Evolutionary conservation across 805 yeast species (phyloP), one percentile per base, ranked within the genome.

Genomic region (Maudiozyma saulgeensis): DNA sequence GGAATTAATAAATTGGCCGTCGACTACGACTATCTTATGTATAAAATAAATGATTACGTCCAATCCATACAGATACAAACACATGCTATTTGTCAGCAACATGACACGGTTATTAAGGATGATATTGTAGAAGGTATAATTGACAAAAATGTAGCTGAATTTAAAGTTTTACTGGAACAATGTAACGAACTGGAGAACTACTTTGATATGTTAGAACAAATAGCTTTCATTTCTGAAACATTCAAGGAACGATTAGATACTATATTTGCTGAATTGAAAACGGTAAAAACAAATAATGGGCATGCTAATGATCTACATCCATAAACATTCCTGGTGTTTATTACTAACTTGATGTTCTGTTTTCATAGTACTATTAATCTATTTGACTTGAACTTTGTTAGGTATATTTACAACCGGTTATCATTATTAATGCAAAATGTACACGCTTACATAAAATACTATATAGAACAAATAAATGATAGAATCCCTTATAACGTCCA

Each of bases 21-120:
- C 23, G 76, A 75, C 47, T 84, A 77, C 60, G 91, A 85, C 56
- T 81, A 82, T 56, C 63, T 85, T 39, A 61, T 84, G 60, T 81
- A 70, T 66, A 79, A 78, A 59, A 81, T 85, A 46, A 73, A 75
- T 43, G 85, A 80, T 52, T 73, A 75, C 47, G 73, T 84, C 6
- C 65, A 72, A 21, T 66, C 70, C 2, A 62, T 81, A 23, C 71
- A 79, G 7, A 74, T 76, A 51, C 57, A 74, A 66, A 67, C 77
- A 3, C 54, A 56, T 2, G 56, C 56, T 28, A 45, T 63, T 2
- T 61, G 66, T 48, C 49, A 45, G 28, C 52, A 52, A 34, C 66
- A 63, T 34, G 55, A 60, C 48, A 55, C 53, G 35, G 16, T 63
- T 35, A 57, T 65, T 7, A 55, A 51, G 2, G 41, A 59, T n/a